Evolutionary conservation across 2,329 filamentous ascomycete species (phyloP).

Genomic region (Verticillium alfalfae): DNA sequence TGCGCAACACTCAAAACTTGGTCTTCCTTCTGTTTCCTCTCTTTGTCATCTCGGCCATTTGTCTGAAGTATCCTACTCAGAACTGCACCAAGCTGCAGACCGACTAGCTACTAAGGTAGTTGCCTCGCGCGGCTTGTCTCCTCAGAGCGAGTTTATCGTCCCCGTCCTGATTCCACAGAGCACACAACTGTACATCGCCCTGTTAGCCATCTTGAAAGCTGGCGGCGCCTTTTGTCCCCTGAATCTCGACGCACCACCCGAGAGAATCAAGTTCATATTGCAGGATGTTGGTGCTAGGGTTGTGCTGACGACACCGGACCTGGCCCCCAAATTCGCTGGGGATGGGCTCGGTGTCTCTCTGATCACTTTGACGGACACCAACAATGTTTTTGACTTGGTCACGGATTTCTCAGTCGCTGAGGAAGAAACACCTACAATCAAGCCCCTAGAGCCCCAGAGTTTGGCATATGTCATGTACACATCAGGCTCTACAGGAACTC

Average conservation of each 20-base stretch:
- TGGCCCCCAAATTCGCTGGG: conserved; percentile 32
- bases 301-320: conserved; percentile 55
- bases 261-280: conserved; percentile 75
- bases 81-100: conserved; percentile 55
- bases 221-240: conserved; percentile 85
- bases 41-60: conserved; percentile 39
- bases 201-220: conserved; percentile 72
- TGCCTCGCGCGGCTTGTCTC: background rate
- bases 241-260: conserved; percentile 68
- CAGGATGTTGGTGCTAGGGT: conserved; percentile 67
- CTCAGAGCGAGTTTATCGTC: conserved; percentile 40
- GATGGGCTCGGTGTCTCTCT: conserved; percentile 12
- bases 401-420: background rate
- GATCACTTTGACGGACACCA: conserved; percentile 22
- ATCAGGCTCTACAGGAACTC: conserved; percentile 81
- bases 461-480: conserved; percentile 92
- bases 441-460: conserved; percentile 23
- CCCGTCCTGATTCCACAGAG: conserved; percentile 76
- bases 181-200: conserved; percentile 69
- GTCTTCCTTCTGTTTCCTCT: conserved; percentile 58
- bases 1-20: conserved; percentile 23
- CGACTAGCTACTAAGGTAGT: conserved; percentile 48
- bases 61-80: conserved; percentile 51
- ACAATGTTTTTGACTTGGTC: conserved; percentile 16
- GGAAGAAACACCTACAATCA: background rate